Conservation (phyloP, 345 rosid species). For the Gossypium herbaceum region DNA sequence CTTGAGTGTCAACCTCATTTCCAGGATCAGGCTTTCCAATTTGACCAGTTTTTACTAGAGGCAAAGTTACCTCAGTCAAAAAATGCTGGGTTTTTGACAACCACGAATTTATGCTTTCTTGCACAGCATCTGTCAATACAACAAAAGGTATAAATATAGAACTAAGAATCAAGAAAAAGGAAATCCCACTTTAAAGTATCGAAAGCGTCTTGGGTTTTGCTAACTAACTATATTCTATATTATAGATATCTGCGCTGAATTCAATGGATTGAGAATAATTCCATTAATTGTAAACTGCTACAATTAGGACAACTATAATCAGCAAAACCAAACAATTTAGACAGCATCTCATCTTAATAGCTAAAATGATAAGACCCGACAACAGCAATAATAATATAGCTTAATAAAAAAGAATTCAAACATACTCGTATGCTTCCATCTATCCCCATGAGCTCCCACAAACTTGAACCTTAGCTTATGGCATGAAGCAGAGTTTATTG, state of each 20-base stretch:
- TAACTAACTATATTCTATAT: neutral
- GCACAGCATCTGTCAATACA: slow-evolving; percentile 55
- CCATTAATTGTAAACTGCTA: neutral
- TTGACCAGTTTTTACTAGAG: slow-evolving; percentile 48
- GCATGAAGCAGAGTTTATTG: slow-evolving; percentile 21
- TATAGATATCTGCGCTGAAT: neutral
- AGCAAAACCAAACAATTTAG: neutral
- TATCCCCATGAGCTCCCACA: slow-evolving; percentile 43
- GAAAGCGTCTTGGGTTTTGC: neutral
- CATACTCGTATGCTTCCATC: slow-evolving; percentile 75
- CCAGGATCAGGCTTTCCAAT: slow-evolving; percentile 44
- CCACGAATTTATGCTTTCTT: slow-evolving; percentile 70
- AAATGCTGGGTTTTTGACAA: slow-evolving; percentile 71
- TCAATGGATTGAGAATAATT: neutral
- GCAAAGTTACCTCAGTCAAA: slow-evolving; percentile 50
- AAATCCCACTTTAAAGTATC: neutral
- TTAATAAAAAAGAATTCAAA: neutral
- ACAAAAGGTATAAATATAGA: slow-evolving; percentile 8
- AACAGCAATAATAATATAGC: neutral
- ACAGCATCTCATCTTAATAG: neutral
- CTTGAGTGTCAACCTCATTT: slow-evolving; percentile 38
- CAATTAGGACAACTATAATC: neutral
- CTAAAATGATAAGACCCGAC: neutral
- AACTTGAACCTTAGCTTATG: slow-evolving; percentile 49
- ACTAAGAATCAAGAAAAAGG: slow-evolving; percentile 10